A percentile compares a stretch with the other conserved stretches of the same genome.
Evolutionary conservation across 2,329 filamentous ascomycete species (phyloP).

Genomic region (Cucurbitaria berberidis): DNA sequence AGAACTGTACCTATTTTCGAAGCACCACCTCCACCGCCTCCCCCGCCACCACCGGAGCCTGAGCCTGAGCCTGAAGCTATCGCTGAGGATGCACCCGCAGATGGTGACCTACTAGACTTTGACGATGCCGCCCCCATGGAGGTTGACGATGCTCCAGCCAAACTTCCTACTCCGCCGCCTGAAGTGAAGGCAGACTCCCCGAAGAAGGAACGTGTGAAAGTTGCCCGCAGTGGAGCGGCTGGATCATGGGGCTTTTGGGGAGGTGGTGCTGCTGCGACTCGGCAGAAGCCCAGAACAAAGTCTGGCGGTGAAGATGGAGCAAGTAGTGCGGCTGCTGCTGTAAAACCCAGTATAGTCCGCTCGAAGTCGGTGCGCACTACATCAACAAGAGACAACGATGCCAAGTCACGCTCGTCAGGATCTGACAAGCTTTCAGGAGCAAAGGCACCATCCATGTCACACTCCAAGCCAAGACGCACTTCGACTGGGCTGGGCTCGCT

Average conservation of each 20-base stretch:
- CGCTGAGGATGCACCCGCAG: slow-evolving; percentile 24
- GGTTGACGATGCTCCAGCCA: slow-evolving; percentile 34
- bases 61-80: slow-evolving; percentile 30
- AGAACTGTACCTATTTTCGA: slow-evolving; percentile 64
- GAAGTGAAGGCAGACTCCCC: slow-evolving; percentile 55
- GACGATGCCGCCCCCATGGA: slow-evolving; percentile 35
- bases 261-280: slow-evolving; percentile 51
- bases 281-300: slow-evolving; percentile 49
- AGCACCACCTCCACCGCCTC: slow-evolving; percentile 35
- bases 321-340: slow-evolving; percentile 29
- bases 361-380: slow-evolving; percentile 63
- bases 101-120: slow-evolving; percentile 23
- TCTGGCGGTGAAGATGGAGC: slow-evolving; percentile 40
- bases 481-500: slow-evolving; percentile 67
- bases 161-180: slow-evolving; percentile 56
- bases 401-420: slow-evolving; percentile 71
- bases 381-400: slow-evolving; percentile 63
- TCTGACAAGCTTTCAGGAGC: slow-evolving; percentile 69
- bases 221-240: slow-evolving; percentile 71
- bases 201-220: slow-evolving; percentile 77
- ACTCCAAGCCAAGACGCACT: slow-evolving; percentile 60
- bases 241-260: slow-evolving; percentile 80
- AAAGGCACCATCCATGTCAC: slow-evolving; percentile 52
- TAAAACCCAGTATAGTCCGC: slow-evolving; percentile 55
- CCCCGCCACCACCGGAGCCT: slow-evolving; percentile 32